Evolutionary conservation across 768 basidiomycete species (phyloP), one percentile per base, ranked within the genome.

Genomic region (Pisolithus orientalis): DNA sequence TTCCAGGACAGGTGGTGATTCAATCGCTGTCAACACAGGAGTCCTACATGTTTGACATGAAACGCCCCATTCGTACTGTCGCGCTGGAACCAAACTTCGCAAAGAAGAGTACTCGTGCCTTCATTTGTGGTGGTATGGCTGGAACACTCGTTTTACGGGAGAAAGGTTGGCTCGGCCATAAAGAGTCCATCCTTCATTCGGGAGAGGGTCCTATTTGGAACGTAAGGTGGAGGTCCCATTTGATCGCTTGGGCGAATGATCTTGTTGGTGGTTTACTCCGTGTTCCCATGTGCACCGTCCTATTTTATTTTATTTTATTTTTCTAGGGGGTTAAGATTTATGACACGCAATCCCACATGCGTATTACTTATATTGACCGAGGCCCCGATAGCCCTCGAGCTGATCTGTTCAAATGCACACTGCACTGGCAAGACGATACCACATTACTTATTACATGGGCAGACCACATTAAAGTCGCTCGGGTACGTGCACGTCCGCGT

Each of bases 181-280:
- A 90, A 62, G 94, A 95, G 65, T 90, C 85, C 0, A 67, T 85
- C 6, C 65, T 96, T 17, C 86, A 93, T 62, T 75, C 73, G 5
- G 89, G 87, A 4, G 96, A 98, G 70, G 96, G 95, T 10, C 91
- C 96, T 0, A 90, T 99, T 49, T 97, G 94, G 93, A 83, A 85
- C 48, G 82, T 85, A 9, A 79, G 86, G 52, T 98, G 96, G 96
- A 75, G 83, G 61, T 85, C 84, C 1, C 79, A 79, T 45, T 73
- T 96, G 29, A 92, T 97, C 57, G 94, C 93, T 0, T 99, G 96
- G 96, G 92, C 94, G 3, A 96, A 94, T 59, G 96, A 99, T 65
- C 59, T 83, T 40, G 92, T 93, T 56, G 62, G 84, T 67, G 31
- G 39, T 29, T 48, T 25, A 27, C 34, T 16, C n/a, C 46, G 32